Base-by-base conservation (phyloP, 805 yeast species). In the Lipomyces mesembrius region DNA sequence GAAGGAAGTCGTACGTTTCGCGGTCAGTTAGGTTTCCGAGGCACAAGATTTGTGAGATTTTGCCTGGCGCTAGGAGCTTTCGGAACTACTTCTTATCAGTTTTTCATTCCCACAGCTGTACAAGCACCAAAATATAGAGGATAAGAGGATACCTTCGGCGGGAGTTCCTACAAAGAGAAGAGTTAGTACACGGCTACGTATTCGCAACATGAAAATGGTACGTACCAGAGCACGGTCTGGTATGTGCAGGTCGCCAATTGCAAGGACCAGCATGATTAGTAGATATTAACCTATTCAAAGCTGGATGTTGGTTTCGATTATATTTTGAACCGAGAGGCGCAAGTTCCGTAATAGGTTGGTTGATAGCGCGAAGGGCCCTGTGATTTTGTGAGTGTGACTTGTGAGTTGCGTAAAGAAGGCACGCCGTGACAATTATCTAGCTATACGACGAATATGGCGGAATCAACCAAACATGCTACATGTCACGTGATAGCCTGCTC, bases 241-340 rank as follows among this genome's bases (percentile, higher is more conserved):
- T 39, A 94, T 89, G 77, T 88, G 92, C 1, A 94, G 83, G 76
- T 94, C 98, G 9, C 97, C 97, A 70, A 94, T 86, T 2, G 96
- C 96, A 55, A 94, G 80, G 29, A 89, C 80, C 57, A 90, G 81
- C 95, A 90, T 89, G 49, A n/a, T 43, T 43, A 22, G 20, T 11
- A 43, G 25, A 43, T 43, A 3, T 43, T n/a, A 43, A 2, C 49
- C 49, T 43, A 8, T 43, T 43, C 22, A 3, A 8, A n/a, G 22
- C 49, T 43, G 49, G 49, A 43, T 43, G 43, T 37, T 17, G 22
- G 20, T 43, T 29, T 6, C 49, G 49, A 43, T 37, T 14, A 17
- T 37, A 37, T 37, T 37, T 12, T 12, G 17, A 14, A 11, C 43
- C 43, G 14, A 14, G 43, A 37, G 17, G 5, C 39, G 4, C 43